Conservation (phyloP, 2,329 filamentous ascomycete species). For the Colletotrichum falcatum region DNA sequence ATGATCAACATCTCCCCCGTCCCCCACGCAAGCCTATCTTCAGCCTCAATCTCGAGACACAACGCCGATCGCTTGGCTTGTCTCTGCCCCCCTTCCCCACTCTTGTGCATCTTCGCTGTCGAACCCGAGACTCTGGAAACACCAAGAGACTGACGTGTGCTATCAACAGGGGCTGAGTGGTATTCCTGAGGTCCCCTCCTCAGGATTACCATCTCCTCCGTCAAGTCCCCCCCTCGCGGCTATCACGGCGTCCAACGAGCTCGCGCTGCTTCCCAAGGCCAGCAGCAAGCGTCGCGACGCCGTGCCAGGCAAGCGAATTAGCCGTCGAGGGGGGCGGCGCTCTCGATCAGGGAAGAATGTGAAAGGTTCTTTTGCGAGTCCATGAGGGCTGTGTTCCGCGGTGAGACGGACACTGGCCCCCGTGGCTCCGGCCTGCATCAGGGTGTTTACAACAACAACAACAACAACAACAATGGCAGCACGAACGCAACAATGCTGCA, state of each 20-base stretch:
- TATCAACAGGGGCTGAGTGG: slow-evolving; percentile 80
- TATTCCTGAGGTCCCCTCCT: slow-evolving; percentile 92
- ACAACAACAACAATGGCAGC: slow-evolving; percentile 11
- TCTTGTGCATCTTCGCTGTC: slow-evolving; percentile 7
- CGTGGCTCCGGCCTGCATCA: slow-evolving; percentile 84
- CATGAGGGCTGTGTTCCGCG: slow-evolving; percentile 93
- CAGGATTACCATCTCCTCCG: slow-evolving; percentile 86
- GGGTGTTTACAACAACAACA: slow-evolving; percentile 72
- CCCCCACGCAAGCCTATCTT: slow-evolving; percentile 1
- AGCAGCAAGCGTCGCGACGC: slow-evolving; percentile 55
- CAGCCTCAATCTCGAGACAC: slow-evolving; percentile 42
- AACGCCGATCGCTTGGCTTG: slow-evolving; percentile 24
- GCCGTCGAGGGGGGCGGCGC: slow-evolving; percentile 88
- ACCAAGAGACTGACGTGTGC: slow-evolving; percentile 40
- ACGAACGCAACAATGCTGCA: slow-evolving; percentile 47
- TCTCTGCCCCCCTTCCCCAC: slow-evolving; percentile 4
- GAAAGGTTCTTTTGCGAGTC: slow-evolving; percentile 99
- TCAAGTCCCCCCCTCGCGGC: slow-evolving; percentile 91
- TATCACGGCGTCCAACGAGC: slow-evolving; percentile 75
- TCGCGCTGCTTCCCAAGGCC: slow-evolving; percentile 71
- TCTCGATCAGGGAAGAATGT: slow-evolving; percentile 99
- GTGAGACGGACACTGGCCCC: slow-evolving; percentile 85
- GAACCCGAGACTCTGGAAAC: slow-evolving; percentile 8
- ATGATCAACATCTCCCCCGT: slow-evolving; percentile 1
- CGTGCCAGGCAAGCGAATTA: slow-evolving; percentile 53